Conservation (phyloP, 2,329 filamentous ascomycete species). For the Epichloe coenophiala region DNA sequence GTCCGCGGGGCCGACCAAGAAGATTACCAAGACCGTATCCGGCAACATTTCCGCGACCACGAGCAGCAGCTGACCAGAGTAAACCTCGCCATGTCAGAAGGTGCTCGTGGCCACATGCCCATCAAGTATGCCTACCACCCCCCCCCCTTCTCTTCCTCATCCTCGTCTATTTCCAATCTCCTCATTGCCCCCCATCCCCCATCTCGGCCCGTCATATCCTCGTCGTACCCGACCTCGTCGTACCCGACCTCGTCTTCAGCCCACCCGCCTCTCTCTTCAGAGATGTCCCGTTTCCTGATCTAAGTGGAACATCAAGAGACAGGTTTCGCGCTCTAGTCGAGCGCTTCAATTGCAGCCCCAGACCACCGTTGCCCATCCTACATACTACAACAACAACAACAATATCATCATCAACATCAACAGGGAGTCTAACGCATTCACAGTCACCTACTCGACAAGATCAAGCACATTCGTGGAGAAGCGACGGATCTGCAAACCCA, state of each 20-base stretch:
- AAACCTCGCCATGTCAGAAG: conserved; percentile 42
- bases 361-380: conserved; percentile 8
- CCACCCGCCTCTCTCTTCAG: background rate
- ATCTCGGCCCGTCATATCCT: background rate
- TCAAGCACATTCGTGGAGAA: conserved; percentile 30
- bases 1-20: conserved; percentile 48
- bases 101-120: conserved; percentile 38
- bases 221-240: too few species aligned
- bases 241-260: too few species aligned
- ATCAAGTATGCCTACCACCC: conserved; percentile 42
- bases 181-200: conserved; percentile 1
- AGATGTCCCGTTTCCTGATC: conserved; percentile 3
- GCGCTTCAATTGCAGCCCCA: conserved; percentile 14
- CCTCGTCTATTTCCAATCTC: conserved; percentile 14
- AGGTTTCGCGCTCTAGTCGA: conserved; percentile 13
- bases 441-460: conserved; percentile 43
- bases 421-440: conserved; percentile 18
- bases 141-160: too few species aligned
- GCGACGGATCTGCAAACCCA: conserved; percentile 12
- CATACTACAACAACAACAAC: background rate
- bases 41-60: conserved; percentile 47
- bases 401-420: background rate
- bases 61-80: conserved; percentile 38
- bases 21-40: conserved; percentile 41
- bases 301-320: conserved; percentile 9